phyloP scores from a whole-genome alignment of 2,329 filamentous ascomycete species.

The Coniochaeta hoffmannii region DNA sequence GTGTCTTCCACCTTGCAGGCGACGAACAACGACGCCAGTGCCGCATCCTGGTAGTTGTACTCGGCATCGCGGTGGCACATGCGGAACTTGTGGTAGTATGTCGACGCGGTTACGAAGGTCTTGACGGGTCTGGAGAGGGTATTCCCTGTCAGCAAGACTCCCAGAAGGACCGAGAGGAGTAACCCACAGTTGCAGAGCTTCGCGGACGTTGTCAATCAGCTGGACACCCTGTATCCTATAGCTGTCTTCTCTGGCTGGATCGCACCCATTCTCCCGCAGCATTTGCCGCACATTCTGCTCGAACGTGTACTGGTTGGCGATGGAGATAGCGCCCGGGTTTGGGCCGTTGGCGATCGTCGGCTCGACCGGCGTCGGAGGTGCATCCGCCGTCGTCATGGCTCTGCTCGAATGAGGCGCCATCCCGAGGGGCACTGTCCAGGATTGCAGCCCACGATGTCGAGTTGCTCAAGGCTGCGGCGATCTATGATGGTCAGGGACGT shows the following conservation, averaged over 20 bases:
- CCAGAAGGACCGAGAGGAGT: not conserved
- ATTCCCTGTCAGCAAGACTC: constrained; percentile 5
- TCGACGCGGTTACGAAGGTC: constrained; percentile 85
- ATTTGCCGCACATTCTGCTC: constrained; percentile 73
- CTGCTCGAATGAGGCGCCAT: constrained; percentile 3
- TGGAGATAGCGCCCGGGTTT: constrained; percentile 35
- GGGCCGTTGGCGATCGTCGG: not conserved
- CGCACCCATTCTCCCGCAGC: constrained; percentile 61
- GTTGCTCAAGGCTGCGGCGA: not conserved
- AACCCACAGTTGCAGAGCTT: constrained; percentile 68
- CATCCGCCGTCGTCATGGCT: not conserved
- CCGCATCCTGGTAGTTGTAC: constrained; percentile 81
- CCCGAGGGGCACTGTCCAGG: not conserved
- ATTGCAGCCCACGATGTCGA: not conserved
- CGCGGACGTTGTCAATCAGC: constrained; percentile 80
- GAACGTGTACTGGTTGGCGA: constrained; percentile 65
- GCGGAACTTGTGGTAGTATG: constrained; percentile 91
- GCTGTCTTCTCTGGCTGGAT: constrained; percentile 71
- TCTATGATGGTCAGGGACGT: not conserved
- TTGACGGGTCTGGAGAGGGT: constrained; percentile 60
- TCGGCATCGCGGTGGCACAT: constrained; percentile 78
- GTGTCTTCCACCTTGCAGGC: constrained; percentile 98
- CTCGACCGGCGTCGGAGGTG: not conserved
- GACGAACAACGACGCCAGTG: constrained; percentile 79
- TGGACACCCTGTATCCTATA: constrained; percentile 79